Conservation (phyloP, 768 basidiomycete genomes). For the Neoboletus brunneissimus region DNA sequence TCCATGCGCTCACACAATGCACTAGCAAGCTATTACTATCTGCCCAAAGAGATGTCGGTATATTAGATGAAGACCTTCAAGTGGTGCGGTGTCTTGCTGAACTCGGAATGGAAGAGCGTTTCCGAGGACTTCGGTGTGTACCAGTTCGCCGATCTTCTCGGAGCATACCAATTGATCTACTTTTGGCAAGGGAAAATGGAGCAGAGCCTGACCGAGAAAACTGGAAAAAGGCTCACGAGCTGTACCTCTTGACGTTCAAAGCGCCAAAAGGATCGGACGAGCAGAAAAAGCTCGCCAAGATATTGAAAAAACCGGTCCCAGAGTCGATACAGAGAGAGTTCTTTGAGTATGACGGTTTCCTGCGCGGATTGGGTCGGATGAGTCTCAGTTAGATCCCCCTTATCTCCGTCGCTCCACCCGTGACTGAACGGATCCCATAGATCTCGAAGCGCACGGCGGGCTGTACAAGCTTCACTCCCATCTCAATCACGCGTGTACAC, state of each 20-base stretch:
- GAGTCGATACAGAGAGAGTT: conserved; percentile 52
- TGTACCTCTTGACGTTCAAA: conserved; percentile 62
- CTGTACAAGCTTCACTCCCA: conserved; percentile 85
- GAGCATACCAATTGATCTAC: neutral
- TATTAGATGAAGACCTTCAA: conserved; percentile 45
- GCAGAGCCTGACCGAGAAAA: conserved; percentile 57
- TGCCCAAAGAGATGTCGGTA: conserved; percentile 42
- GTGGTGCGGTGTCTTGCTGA: conserved; percentile 63
- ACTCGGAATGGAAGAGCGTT: conserved; percentile 71
- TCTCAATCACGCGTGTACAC: conserved; percentile 80
- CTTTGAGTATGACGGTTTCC: conserved; percentile 76
- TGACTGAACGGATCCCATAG: conserved; percentile 31
- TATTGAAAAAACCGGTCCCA: conserved; percentile 50
- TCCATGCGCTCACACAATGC: conserved; percentile 70
- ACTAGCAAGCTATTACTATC: conserved; percentile 62
- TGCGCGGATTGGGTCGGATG: conserved; percentile 72
- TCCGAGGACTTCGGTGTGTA: conserved; percentile 32
- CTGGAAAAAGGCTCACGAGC: conserved; percentile 65
- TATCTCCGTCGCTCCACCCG: neutral
- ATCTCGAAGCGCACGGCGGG: conserved; percentile 84
- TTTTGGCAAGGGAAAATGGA: conserved; percentile 29
- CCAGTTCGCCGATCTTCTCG: neutral
- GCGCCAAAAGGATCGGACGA: conserved; percentile 48
- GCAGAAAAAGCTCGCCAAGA: conserved; percentile 54
- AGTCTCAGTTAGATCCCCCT: conserved; percentile 58